These are phyloP conservation scores for Geosmithia flava DNA, from an alignment of 2,329 filamentous ascomycete genomes.

Conservation along the genomic window DNA sequence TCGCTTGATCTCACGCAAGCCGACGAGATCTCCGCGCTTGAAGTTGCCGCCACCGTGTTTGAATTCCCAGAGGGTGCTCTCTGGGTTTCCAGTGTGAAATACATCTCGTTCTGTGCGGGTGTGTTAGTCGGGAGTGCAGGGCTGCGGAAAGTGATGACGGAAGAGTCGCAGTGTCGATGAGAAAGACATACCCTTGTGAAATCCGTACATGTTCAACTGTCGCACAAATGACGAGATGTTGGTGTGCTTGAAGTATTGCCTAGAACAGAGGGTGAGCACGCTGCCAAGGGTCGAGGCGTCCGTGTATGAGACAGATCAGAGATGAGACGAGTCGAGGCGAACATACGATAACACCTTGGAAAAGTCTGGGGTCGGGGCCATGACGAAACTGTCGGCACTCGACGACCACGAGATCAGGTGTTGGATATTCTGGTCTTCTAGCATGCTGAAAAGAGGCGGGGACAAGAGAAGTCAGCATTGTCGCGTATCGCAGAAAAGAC, in stretches of 20 bases:
- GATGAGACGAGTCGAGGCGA: conserved; percentile 7
- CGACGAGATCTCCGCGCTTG: conserved; percentile 84
- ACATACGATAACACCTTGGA: conserved; percentile 94
- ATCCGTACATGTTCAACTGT: conserved; percentile 98
- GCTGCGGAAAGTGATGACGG: no score
- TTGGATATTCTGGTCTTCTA: conserved; percentile 85
- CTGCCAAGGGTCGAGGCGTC: neutral
- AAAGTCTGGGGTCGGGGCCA: conserved; percentile 95
- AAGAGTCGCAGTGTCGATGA: neutral
- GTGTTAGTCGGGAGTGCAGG: conserved; percentile 1
- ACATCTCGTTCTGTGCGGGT: conserved; percentile 74
- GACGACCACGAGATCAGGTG: conserved; percentile 95
- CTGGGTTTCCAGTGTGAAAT: conserved; percentile 87
- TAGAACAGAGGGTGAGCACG: conserved; percentile 20
- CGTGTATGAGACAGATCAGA: conserved; percentile 3
- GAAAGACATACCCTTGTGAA: conserved; percentile 72
- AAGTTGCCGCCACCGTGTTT: conserved; percentile 97
- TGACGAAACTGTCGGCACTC: conserved; percentile 93
- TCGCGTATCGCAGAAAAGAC: no score
- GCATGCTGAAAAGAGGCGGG: conserved; percentile 55
- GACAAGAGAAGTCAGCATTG: neutral
- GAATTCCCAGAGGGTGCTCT: conserved; percentile 95
- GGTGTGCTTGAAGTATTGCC: conserved; percentile 98
- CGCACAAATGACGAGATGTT: conserved; percentile 98
- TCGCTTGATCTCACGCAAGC: conserved; percentile 88